A percentile compares a stretch with the other conserved stretches of the same genome.
Conservation (phyloP, 495 filamentous ascomycete genomes). For the Penicillium taxi region DNA sequence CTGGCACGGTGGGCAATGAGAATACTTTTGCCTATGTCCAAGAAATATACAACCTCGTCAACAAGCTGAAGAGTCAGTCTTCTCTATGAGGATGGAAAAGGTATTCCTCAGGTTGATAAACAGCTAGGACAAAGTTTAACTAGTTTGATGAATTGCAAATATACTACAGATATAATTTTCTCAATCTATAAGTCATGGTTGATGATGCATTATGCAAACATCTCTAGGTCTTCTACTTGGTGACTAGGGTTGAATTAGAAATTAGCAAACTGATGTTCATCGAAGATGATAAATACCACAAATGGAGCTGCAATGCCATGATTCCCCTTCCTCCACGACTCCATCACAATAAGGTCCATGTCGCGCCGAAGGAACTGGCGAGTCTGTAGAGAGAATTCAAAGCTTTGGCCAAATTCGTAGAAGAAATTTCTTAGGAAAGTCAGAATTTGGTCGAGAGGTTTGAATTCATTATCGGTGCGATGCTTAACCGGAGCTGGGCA, state of each 20-base stretch:
- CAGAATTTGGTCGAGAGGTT: conserved; percentile 39
- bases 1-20: conserved; percentile 21
- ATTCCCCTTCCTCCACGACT: conserved; percentile 50
- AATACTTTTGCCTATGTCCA: conserved; percentile 24
- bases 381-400: conserved; percentile 41
- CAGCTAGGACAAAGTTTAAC: too few species aligned
- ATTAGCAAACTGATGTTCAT: too few species aligned
- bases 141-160: too few species aligned
- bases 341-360: conserved; percentile 50
- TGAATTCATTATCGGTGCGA: conserved; percentile 33
- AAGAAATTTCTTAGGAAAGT: conserved; percentile 46
- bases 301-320: conserved; percentile 47
- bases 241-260: background rate
- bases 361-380: conserved; percentile 47
- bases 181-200: too few species aligned
- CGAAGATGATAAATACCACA: conserved; percentile 14
- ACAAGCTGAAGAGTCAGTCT: conserved; percentile 3
- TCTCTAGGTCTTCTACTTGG: background rate
- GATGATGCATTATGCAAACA: too few species aligned
- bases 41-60: conserved; percentile 29
- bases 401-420: conserved; percentile 40
- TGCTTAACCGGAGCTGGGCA: conserved; percentile 27
- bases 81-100: background rate
- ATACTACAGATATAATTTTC: too few species aligned
- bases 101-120: background rate